A percentile compares a stretch with the other conserved stretches of the same genome.
These are phyloP conservation scores for Penicillium thymicola DNA, from an alignment of 2,329 filamentous ascomycete species.

Conservation along the genomic window DNA sequence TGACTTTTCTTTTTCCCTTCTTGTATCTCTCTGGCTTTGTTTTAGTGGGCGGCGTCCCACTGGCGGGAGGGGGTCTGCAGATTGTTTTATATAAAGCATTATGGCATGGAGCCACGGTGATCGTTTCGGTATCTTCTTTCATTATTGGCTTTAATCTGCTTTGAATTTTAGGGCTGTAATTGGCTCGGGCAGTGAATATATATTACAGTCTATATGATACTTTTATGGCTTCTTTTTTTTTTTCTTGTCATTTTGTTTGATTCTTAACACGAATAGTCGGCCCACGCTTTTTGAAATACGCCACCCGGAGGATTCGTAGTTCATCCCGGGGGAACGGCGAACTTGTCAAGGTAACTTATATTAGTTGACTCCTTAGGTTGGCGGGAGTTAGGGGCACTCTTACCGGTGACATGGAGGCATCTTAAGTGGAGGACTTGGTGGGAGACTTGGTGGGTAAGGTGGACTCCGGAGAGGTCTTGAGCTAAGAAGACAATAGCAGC, in stretches of 20 bases:
- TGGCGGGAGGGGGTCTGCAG: slow-evolving; percentile 17
- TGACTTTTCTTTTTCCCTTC: slow-evolving; percentile 6
- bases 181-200: slow-evolving; percentile 12
- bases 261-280: not conserved
- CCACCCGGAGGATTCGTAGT: too few relatives aligned
- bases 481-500: too few relatives aligned
- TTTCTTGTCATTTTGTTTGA: not conserved
- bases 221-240: not conserved
- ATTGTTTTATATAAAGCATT: slow-evolving; percentile 25
- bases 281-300: too few relatives aligned
- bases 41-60: slow-evolving; percentile 25
- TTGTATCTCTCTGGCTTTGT: slow-evolving; percentile 4
- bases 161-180: slow-evolving; percentile 10
- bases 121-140: slow-evolving; percentile 12
- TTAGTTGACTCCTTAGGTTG: too few relatives aligned
- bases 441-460: too few relatives aligned
- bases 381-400: too few relatives aligned
- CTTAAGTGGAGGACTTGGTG: too few relatives aligned
- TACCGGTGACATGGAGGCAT: too few relatives aligned
- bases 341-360: too few relatives aligned
- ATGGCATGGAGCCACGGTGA: slow-evolving; percentile 27
- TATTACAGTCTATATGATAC: slow-evolving; percentile 3
- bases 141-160: slow-evolving; percentile 12
- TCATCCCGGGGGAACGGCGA: too few relatives aligned
- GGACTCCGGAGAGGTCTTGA: too few relatives aligned